phyloP scores from a whole-genome alignment of 805 yeast genomes.

The Cyberlindnera veronae region DNA sequence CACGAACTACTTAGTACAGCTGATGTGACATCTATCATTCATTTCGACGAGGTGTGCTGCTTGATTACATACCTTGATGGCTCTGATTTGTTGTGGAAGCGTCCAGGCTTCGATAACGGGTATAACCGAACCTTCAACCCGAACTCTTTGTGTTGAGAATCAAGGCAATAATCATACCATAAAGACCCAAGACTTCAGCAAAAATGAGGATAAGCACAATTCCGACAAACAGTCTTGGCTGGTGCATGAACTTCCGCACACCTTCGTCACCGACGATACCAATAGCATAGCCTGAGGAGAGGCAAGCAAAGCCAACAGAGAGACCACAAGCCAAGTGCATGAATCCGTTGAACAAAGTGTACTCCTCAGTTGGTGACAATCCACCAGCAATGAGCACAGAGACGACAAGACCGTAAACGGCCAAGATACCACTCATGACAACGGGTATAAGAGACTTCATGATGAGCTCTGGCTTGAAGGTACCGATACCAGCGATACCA shows the following conservation, averaged over 20 bases:
- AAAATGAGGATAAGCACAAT: slow-evolving; percentile 85
- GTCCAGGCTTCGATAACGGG: background rate
- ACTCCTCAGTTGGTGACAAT: slow-evolving; percentile 69
- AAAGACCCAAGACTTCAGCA: slow-evolving; percentile 85
- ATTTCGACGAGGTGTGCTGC: background rate
- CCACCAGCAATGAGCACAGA: slow-evolving; percentile 94
- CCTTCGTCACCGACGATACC: slow-evolving; percentile 95
- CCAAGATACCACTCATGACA: slow-evolving; percentile 95
- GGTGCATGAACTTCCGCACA: slow-evolving; percentile 83
- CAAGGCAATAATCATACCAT: slow-evolving; percentile 94
- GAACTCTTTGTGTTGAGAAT: slow-evolving; percentile 88
- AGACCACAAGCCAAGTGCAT: slow-evolving; percentile 97
- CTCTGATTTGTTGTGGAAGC: background rate
- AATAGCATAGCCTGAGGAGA: slow-evolving; percentile 95
- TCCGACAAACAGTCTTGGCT: slow-evolving; percentile 85
- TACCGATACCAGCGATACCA: slow-evolving; percentile 97
- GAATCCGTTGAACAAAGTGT: slow-evolving; percentile 91
- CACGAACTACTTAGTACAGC: no score
- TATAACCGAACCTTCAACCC: slow-evolving; percentile 35
- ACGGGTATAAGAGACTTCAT: slow-evolving; percentile 97
- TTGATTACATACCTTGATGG: background rate
- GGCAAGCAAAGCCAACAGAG: slow-evolving; percentile 93
- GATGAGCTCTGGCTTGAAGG: slow-evolving; percentile 93
- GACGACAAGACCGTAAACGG: slow-evolving; percentile 96
- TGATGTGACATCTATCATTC: background rate